Percentiles rank a stretch among this genome's conserved stretches.
Conservation (phyloP, 208 protist genomes). For the Wallacemonas collosoma region DNA sequence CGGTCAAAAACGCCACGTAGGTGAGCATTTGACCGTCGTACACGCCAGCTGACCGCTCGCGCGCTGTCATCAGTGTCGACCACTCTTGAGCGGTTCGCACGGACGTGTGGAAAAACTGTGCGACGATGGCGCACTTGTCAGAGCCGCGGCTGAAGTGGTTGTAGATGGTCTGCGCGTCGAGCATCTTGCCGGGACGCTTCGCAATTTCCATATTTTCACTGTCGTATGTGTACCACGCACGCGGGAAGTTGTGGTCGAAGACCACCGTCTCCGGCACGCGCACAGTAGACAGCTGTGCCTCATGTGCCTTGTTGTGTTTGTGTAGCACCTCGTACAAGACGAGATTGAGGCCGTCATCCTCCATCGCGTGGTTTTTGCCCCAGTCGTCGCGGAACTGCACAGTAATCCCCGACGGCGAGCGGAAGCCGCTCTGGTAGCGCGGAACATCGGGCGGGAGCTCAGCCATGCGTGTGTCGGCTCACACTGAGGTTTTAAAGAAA, state of each 20-base stretch:
- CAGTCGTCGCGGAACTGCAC: constrained; percentile 75
- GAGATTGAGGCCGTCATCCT: constrained; percentile 83
- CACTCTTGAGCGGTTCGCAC: constrained; percentile 50
- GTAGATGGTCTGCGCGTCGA: constrained; percentile 87
- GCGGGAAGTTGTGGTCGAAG: constrained; percentile 94
- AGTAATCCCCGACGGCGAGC: constrained; percentile 58
- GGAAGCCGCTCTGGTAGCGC: constrained; percentile 49
- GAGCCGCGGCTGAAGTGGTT: constrained; percentile 49
- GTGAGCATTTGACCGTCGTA: constrained; percentile 55
- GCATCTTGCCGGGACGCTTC: constrained; percentile 81
- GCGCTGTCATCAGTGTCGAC: constrained; percentile 26
- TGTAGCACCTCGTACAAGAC: constrained; percentile 85
- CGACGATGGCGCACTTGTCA: constrained; percentile 61
- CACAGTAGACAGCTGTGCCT: constrained; percentile 60
- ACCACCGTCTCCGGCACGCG: constrained; percentile 89
- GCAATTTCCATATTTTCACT: constrained; percentile 75
- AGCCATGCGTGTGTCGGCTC: constrained; percentile 16
- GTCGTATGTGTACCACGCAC: constrained; percentile 91
- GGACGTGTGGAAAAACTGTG: constrained; percentile 84
- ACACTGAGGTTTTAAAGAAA: not conserved
- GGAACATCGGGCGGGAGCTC: constrained; percentile 48
- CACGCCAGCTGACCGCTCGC: constrained; percentile 15
- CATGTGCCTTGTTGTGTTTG: constrained; percentile 83
- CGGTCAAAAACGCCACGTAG: constrained; percentile 88
- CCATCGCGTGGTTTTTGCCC: constrained; percentile 78